Evolutionary conservation across 768 basidiomycete genomes (phyloP).

Genomic region (Suillus paluster): DNA sequence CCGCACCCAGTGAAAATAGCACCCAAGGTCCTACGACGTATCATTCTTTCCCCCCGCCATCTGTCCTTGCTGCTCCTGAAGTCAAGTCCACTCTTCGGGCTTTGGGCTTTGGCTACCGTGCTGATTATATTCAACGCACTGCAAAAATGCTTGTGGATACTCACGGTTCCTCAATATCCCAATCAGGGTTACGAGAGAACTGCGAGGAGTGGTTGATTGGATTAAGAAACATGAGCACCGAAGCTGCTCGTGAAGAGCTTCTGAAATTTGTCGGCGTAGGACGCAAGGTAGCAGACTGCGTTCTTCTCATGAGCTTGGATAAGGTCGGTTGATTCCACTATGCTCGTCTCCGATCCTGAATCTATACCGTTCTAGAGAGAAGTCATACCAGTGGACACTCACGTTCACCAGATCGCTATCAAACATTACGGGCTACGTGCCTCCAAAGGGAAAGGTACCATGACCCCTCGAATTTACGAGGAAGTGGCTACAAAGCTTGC

Average conservation of each 20-base stretch:
- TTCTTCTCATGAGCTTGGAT: constrained; percentile 90
- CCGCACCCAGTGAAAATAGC: constrained; percentile 10
- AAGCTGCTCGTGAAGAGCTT: constrained; percentile 72
- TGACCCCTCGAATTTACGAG: constrained; percentile 81
- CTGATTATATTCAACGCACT: constrained; percentile 84
- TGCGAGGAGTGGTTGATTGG: constrained; percentile 64
- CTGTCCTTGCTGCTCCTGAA: constrained; percentile 58
- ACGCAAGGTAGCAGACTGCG: constrained; percentile 95
- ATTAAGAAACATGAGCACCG: constrained; percentile 53
- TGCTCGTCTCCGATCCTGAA: not conserved
- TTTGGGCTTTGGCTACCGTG: constrained; percentile 96
- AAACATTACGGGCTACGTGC: constrained; percentile 76
- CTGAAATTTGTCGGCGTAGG: constrained; percentile 90
- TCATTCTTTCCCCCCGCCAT: constrained; percentile 86
- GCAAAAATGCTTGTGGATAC: constrained; percentile 74
- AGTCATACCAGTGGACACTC: constrained; percentile 94
- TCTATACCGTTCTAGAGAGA: constrained; percentile 55
- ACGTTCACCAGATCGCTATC: constrained; percentile 87
- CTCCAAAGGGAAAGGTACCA: constrained; percentile 52
- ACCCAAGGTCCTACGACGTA: constrained; percentile 40
- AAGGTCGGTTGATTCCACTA: constrained; percentile 56
- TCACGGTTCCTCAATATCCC: constrained; percentile 37
- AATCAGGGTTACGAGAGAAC: constrained; percentile 39
- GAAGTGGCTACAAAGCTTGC: constrained; percentile 66
- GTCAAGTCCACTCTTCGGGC: constrained; percentile 70